A percentile compares a stretch with the other conserved stretches of the same genome.
phyloP scores from a whole-genome alignment of 169 alveolate genomes.

The Cyclospora cayetanensis region DNA sequence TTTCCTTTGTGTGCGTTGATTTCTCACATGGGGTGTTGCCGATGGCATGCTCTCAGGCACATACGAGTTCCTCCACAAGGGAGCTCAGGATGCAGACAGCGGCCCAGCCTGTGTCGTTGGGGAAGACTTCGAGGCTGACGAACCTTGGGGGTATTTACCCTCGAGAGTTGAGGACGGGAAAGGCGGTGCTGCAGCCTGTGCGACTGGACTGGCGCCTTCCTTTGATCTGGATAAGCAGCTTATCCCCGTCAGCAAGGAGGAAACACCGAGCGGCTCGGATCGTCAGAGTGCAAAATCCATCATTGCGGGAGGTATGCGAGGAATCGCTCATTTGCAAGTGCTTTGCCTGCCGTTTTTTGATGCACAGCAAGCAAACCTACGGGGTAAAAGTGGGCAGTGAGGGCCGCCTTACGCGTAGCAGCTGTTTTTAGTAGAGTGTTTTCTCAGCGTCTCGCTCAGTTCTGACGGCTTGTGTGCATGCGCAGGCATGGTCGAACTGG shows the following conservation, averaged over 20 bases:
- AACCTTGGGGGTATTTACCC: neutral
- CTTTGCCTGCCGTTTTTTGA: neutral
- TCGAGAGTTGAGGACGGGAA: neutral
- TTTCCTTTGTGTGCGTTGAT: no score
- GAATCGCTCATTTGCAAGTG: no score
- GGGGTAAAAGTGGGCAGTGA: no score
- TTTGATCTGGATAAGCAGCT: neutral
- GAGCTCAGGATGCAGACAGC: neutral
- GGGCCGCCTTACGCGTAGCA: no score
- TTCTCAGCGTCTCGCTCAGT: neutral
- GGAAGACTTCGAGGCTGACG: neutral
- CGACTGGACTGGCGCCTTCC: neutral
- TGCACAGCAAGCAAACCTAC: no score
- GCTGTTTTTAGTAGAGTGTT: neutral
- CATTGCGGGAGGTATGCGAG: no score
- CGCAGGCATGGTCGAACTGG: conserved; percentile 68
- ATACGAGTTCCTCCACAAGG: neutral
- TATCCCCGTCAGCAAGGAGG: neutral
- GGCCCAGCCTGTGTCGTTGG: neutral
- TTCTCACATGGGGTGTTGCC: no score
- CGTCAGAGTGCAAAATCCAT: no score
- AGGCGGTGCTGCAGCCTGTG: neutral
- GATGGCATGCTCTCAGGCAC: neutral
- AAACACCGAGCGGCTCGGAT: no score
- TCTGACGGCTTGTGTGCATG: neutral